These are phyloP conservation scores for Coprinopsis cinerea DNA, from an alignment of 768 basidiomycete genomes.

Conservation along the genomic window DNA sequence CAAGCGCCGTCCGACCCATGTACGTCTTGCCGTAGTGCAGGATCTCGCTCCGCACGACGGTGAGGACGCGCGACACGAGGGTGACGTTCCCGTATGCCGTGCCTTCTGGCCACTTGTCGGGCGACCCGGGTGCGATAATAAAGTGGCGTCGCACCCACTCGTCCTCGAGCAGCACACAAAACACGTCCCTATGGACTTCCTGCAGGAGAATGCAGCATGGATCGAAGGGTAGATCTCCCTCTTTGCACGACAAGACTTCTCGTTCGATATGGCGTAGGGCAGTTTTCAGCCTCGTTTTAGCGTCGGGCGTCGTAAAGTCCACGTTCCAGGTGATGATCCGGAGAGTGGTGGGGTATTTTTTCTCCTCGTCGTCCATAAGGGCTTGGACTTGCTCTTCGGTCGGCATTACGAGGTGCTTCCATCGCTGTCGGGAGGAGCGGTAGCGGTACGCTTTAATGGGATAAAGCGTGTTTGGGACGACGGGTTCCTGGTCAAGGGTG, in stretches of 20 bases:
- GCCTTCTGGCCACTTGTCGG: constrained; percentile 47
- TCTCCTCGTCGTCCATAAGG: constrained; percentile 21
- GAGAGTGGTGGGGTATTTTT: constrained; percentile 36
- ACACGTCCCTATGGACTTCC: constrained; percentile 47
- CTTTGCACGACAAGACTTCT: constrained; percentile 43
- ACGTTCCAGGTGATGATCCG: constrained; percentile 72
- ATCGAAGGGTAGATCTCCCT: constrained; percentile 42
- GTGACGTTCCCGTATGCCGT: constrained; percentile 64
- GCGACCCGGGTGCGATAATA: constrained; percentile 47
- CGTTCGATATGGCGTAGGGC: constrained; percentile 51
- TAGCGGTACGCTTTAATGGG: constrained; percentile 34
- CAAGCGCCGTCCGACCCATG: constrained; percentile 49
- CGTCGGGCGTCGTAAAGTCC: constrained; percentile 36
- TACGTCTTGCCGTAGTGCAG: constrained; percentile 46
- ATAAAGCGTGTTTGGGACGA: constrained; percentile 24
- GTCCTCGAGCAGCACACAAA: constrained; percentile 45
- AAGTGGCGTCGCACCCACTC: constrained; percentile 62
- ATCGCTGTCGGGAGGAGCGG: constrained; percentile 30
- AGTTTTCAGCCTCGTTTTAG: constrained; percentile 37
- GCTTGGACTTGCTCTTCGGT: constrained; percentile 20
- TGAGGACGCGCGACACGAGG: constrained; percentile 53
- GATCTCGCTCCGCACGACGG: constrained; percentile 41
- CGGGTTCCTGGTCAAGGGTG: background rate
- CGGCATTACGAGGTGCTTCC: constrained; percentile 39
- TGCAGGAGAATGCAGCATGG: constrained; percentile 67